Base-by-base conservation (phyloP, 495 filamentous ascomycete genomes). In the Lophium mytilinum region DNA sequence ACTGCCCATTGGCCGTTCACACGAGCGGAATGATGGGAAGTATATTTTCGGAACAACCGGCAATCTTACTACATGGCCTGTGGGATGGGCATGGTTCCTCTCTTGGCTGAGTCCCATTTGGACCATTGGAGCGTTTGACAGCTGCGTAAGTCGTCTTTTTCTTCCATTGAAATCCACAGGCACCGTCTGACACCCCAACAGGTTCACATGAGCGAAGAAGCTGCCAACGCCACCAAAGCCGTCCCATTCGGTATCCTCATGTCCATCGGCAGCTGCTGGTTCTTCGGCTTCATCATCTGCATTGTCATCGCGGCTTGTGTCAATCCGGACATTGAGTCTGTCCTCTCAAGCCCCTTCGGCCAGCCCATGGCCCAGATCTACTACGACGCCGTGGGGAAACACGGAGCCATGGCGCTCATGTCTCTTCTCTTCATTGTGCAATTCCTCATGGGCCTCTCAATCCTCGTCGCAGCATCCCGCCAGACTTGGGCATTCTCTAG, bases 51-150 rank as follows among this genome's bases (percentile, higher is more conserved):
- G 66, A 1, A 61, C 73, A 35, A 71, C 70, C 7, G 71, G 71
- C 19, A 86, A 87, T 52, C 57, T 79, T 8, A 85, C 81, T 0
- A 75, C 77, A 2, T 86, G 84, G 69, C 68, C 68, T 15, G 56
- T 49, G 12, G 69, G 69, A 6, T 72, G 64, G 61, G 72, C 82
- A 0, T 87, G 85, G 60, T 84, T 87, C 72, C 64, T 87, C 24
- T 66, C 78, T 7, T 86, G 83, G 83, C 70, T 87, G 6, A 75
- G 70, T 12, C 83, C 83, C 0, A 85, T 87, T 49, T 87, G 83
- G 83, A 83, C 82, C 0, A 83, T 86, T 57, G 83, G 82, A 0
- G 75, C 60, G 0, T 74, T 74, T 52, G 71, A 75, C 56, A 61
- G 52, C 18, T 75, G 69, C 49, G 66, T 75, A 37, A n/a, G 49